Evolutionary conservation across 345 rosid genomes (phyloP), one percentile per base, ranked within the genome.

Genomic region (Hibiscus syriacus): DNA sequence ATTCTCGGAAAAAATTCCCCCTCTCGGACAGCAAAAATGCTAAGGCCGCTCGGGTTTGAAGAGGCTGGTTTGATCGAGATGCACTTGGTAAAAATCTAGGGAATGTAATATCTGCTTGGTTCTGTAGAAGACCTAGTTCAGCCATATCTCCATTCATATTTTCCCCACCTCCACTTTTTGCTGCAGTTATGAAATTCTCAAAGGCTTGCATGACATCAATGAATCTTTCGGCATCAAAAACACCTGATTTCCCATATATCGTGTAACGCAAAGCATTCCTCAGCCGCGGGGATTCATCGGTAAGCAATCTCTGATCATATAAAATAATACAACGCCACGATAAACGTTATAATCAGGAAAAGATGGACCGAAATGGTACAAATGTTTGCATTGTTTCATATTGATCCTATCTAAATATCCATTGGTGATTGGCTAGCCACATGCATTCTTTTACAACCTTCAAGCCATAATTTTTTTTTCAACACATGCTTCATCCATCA

Each of bases 161-260:
- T 80, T 88, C 96, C 71, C 98, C 98, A 36, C 97, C 97, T 34
- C 98, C 98, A 83, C 98, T 90, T n/a, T n/a, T n/a, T n/a, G n/a
- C n/a, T n/a, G n/a, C n/a, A n/a, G n/a, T n/a, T n/a, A n/a, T n/a
- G n/a, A n/a, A n/a, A n/a, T n/a, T n/a, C n/a, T n/a, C n/a, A n/a
- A n/a, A n/a, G n/a, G n/a, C n/a, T n/a, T n/a, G 87, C 87, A 90
- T 70, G 97, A 97, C 57, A 92, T 93, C 98, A 58, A 93, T 89
- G 79, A 93, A 93, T 80, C 94, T 93, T 72, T 93, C 98, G 74
- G 97, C 98, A 83, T 93, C 89, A 78, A 93, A 93, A 66, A 93
- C 92, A 41, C 94, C 94, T 30, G 94, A 82, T 70, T 86, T 90
- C 52, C 97, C 98, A 73, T 93, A n/a, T n/a, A n/a, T n/a, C n/a